A percentile compares a stretch with the other conserved stretches of the same genome.
These are phyloP conservation scores for Conoideocrella luteorostrata DNA, from an alignment of 2,329 filamentous ascomycete genomes.

Conservation along the genomic window DNA sequence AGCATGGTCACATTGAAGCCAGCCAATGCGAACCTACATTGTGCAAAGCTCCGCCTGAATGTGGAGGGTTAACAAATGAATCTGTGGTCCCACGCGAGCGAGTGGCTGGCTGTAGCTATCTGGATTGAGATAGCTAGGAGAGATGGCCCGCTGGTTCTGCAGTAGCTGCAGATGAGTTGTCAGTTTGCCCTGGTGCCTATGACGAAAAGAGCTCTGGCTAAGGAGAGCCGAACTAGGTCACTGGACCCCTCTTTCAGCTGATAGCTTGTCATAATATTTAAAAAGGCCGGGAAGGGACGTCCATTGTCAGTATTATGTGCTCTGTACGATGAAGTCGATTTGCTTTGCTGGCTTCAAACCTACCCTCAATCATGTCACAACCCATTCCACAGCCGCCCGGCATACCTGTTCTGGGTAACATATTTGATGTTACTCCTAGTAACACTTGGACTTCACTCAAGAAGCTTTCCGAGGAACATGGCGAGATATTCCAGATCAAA, in stretches of 20 bases:
- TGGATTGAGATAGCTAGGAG: background rate
- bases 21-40: background rate
- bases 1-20: background rate
- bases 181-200: background rate
- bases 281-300: background rate
- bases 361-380: conserved; percentile 20
- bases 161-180: conserved; percentile 1
- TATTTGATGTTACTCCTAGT: conserved; percentile 26
- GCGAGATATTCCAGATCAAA: conserved; percentile 33
- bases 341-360: too few relatives aligned
- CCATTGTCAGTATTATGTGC: too few relatives aligned
- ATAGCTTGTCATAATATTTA: background rate
- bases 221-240: too few relatives aligned
- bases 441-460: conserved; percentile 32
- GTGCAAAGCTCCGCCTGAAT: background rate
- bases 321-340: too few relatives aligned
- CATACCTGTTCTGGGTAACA: conserved; percentile 30
- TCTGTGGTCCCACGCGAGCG: background rate
- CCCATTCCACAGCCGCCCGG: conserved; percentile 29
- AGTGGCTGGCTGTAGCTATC: conserved; percentile 6
- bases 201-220: background rate
- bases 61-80: background rate
- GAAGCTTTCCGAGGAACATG: conserved; percentile 27
- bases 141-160: background rate
- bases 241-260: background rate